Conservation (phyloP, 257 asterid genomes). For the Fraxinus anomala region DNA sequence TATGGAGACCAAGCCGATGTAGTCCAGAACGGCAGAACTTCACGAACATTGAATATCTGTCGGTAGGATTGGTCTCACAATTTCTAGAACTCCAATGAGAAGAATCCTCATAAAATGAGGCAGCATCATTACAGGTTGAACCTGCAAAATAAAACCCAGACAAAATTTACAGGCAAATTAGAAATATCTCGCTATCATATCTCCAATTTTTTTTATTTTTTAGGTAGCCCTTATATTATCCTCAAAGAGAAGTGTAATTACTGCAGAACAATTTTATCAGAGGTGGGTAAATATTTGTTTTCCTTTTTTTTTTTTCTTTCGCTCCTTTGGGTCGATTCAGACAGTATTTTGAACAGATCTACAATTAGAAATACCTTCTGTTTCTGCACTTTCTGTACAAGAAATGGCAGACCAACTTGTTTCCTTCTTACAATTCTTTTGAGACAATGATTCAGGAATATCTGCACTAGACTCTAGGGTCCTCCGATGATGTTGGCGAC, state of each 20-base stretch:
- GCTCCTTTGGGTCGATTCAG: background rate
- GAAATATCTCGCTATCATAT: background rate
- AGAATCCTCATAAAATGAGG: constrained; percentile 27
- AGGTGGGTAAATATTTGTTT: background rate
- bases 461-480: constrained; percentile 54
- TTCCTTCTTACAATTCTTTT: constrained; percentile 27
- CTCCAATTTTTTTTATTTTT: background rate
- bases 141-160: constrained; percentile 43
- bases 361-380: constrained; percentile 1
- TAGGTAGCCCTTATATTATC: background rate
- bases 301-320: background rate
- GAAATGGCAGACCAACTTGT: constrained; percentile 21
- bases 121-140: constrained; percentile 30
- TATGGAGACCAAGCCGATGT: constrained; percentile 59
- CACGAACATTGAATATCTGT: constrained; percentile 55
- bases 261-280: background rate
- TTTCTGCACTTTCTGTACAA: constrained; percentile 17
- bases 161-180: background rate
- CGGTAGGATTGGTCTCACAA: constrained; percentile 31
- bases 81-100: constrained; percentile 25
- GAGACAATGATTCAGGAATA: constrained; percentile 29
- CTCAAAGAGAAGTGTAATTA: background rate
- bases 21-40: constrained; percentile 73
- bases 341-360: background rate
- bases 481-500: constrained; percentile 76